A percentile compares a stretch with the other conserved stretches of the same genome.
Evolutionary conservation across 129 eudicot species (phyloP).

Genomic region (Daucus carota): DNA sequence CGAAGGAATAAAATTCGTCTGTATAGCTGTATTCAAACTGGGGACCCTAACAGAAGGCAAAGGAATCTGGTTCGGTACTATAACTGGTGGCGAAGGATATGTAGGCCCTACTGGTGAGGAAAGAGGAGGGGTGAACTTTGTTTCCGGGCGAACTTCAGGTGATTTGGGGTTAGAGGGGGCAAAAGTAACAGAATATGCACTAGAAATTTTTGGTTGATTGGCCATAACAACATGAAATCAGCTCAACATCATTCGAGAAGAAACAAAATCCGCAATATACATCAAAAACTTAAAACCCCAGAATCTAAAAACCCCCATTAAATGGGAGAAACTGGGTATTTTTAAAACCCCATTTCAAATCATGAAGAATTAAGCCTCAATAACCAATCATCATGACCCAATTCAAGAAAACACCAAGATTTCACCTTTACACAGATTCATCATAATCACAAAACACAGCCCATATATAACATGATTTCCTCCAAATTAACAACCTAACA

Average conservation of each 20-base stretch:
- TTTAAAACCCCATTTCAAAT: neutral
- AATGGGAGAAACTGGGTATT: neutral
- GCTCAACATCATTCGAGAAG: conserved; percentile 13
- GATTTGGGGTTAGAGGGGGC: conserved; percentile 33
- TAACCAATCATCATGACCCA: neutral
- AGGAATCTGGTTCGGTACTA: conserved; percentile 38
- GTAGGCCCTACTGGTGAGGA: conserved; percentile 31
- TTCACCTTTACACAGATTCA: conserved; percentile 5
- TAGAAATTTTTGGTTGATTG: conserved; percentile 35
- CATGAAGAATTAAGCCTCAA: neutral
- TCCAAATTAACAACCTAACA: neutral
- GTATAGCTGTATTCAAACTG: neutral
- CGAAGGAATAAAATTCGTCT: neutral
- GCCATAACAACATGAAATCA: conserved; percentile 39
- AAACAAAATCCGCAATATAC: neutral
- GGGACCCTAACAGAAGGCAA: conserved; percentile 46
- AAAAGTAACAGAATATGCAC: conserved; percentile 38
- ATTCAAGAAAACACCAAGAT: conserved; percentile 9
- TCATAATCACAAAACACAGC: neutral
- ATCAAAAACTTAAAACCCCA: neutral
- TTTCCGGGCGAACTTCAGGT: conserved; percentile 29
- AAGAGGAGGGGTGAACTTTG: conserved; percentile 31
- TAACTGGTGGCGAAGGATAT: conserved; percentile 37
- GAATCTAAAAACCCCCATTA: conserved; percentile 10
- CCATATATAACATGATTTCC: neutral